Evolutionary conservation across 2,329 filamentous ascomycete genomes (phyloP), one percentile per base, ranked within the genome.

Genomic region (Fusarium keratoplasticum): DNA sequence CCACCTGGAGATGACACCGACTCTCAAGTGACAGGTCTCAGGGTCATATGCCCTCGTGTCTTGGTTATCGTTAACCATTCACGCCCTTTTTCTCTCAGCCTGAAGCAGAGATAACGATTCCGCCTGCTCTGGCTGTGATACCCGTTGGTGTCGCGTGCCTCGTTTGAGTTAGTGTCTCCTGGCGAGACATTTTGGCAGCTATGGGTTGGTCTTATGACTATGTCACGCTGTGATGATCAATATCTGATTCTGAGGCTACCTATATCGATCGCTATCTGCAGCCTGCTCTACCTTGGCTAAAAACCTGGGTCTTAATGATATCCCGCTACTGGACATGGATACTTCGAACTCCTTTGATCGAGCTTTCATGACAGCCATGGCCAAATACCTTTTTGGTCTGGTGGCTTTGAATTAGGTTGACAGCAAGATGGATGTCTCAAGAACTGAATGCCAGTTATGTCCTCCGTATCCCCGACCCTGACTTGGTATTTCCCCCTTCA

Each of bases 151-250:
- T 72, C 69, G 68, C 47, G 68, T 74, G 72, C 61, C 35, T 42
- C 50, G 40, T 20, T 57, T 25, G 55, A 58, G 31, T 42, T 27
- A 31, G 20, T 66, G 61, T 52, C 40, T 69, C 29, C 22, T 27
- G 20, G 29, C 35, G 44, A 72, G 71, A 64, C 69, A 74, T 58
- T 57, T 66, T 52, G 25, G 57, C 36, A 50, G 25, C 57, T 69
- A 54, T 60, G 36, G 29, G 57, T 10, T 63, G 58, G 62, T 66
- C 72, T 57, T 55, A 66, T 74, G 72, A 74, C 69, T 66, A 38
- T 61, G 65, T 67, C 72, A 74, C 62, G 57, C 47, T 52, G 18
- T 52, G 27, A 52, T 52, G n/a, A 52, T 52, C 47, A 52, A 52
- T 27, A 20, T 31, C 18, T 11, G 27, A 50, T 29, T 31, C 47